Evolutionary conservation across 176 grass and related monocot genomes (phyloP).

Genomic region (Oryza glaberrima): DNA sequence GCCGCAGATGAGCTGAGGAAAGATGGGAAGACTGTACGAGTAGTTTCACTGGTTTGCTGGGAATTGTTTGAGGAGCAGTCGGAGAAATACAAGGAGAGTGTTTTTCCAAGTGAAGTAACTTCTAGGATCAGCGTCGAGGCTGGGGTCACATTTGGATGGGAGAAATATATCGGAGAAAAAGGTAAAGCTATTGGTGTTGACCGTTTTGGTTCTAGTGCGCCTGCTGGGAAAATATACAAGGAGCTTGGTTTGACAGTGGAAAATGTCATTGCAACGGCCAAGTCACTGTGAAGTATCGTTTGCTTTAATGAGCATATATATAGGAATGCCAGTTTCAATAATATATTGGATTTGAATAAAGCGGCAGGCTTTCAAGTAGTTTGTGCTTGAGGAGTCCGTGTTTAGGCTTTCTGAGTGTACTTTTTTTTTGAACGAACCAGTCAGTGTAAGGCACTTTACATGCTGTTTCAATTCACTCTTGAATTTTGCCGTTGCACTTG

Average conservation of each 20-base stretch:
- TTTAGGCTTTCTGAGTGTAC: neutral
- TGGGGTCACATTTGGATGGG: constrained; percentile 57
- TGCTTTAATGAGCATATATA: too few relatives aligned
- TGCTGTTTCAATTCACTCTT: neutral
- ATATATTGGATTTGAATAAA: neutral
- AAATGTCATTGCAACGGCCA: constrained; percentile 46
- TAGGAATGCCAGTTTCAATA: neutral
- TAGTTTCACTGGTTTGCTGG: constrained; percentile 69
- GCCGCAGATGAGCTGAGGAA: constrained; percentile 50
- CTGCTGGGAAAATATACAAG: constrained; percentile 59
- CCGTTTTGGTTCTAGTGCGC: constrained; percentile 48
- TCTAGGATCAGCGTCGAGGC: constrained; percentile 62
- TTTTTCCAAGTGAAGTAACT: constrained; percentile 51
- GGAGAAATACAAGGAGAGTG: constrained; percentile 51
- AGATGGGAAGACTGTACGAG: constrained; percentile 35
- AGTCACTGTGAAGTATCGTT: constrained; percentile 26
- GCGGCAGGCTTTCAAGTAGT: too few relatives aligned
- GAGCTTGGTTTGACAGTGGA: constrained; percentile 60
- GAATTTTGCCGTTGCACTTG: neutral
- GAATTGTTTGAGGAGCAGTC: constrained; percentile 65
- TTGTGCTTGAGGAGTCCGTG: neutral
- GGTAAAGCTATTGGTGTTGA: constrained; percentile 52
- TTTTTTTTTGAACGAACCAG: too few relatives aligned
- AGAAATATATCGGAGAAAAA: constrained; percentile 53
- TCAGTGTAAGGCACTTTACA: neutral